A percentile compares a stretch with the other conserved stretches of the same genome.
Conservation (phyloP, 225 moss, liverwort and hornwort genomes). For the Asterella californica region DNA sequence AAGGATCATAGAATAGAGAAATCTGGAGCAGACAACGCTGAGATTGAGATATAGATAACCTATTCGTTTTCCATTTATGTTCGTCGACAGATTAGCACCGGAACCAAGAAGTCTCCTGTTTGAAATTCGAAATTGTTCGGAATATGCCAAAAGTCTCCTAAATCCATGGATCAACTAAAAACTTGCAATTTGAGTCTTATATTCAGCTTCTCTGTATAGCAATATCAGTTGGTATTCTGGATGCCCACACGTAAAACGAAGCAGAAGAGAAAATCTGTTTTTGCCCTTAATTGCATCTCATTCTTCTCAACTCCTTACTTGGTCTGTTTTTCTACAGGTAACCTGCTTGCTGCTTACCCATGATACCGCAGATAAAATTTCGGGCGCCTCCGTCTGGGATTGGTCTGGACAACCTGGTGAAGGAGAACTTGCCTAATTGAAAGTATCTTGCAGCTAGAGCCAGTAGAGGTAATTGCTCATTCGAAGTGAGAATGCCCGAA, state of each 20-base stretch:
- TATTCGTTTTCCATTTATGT: too few relatives aligned
- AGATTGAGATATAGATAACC: too few relatives aligned
- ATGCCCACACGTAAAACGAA: not conserved
- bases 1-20: too few relatives aligned
- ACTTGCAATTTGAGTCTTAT: too few relatives aligned
- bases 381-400: conserved; percentile 59
- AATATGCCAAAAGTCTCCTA: too few relatives aligned
- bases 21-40: too few relatives aligned
- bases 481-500: not conserved
- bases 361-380: conserved; percentile 47
- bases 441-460: conserved; percentile 51
- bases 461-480: conserved; percentile 38
- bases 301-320: not conserved
- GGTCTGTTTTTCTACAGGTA: conserved; percentile 38
- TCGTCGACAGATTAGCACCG: too few relatives aligned
- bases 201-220: too few relatives aligned
- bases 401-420: conserved; percentile 28
- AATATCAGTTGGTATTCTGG: not conserved
- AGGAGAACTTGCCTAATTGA: conserved; percentile 47
- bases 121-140: too few relatives aligned
- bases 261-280: not conserved
- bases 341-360: conserved; percentile 52
- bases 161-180: too few relatives aligned
- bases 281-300: not conserved
- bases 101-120: too few relatives aligned